A percentile compares a stretch with the other conserved stretches of the same genome.
phyloP scores from a whole-genome alignment of 2,329 filamentous ascomycete genomes.

The Zymoseptoria pseudotritici region DNA sequence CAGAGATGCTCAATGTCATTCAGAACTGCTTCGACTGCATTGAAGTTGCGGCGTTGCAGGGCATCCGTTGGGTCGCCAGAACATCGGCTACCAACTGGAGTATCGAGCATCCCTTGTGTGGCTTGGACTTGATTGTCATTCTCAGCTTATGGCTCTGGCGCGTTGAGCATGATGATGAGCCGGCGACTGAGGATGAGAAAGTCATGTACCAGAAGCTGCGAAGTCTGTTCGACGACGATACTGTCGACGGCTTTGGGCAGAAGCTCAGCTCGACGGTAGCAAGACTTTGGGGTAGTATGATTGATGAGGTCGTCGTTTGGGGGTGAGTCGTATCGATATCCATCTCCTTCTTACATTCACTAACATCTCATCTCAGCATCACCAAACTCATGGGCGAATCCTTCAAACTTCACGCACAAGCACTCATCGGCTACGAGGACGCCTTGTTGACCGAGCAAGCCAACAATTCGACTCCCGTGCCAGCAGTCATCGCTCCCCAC shows the following conservation, averaged over 20 bases:
- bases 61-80: conserved; percentile 95
- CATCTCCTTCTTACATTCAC: neutral
- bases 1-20: conserved; percentile 98
- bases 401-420: conserved; percentile 93
- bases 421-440: conserved; percentile 89
- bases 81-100: conserved; percentile 99
- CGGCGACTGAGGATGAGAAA: conserved; percentile 73
- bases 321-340: conserved; percentile 60
- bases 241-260: conserved; percentile 69
- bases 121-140: conserved; percentile 95
- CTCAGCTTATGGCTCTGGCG: conserved; percentile 97
- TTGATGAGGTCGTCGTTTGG: conserved; percentile 98
- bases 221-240: conserved; percentile 82
- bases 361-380: conserved; percentile 53
- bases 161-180: conserved; percentile 97
- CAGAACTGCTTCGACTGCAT: conserved; percentile 97
- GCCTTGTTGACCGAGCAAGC: conserved; percentile 46
- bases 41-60: conserved; percentile 87
- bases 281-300: conserved; percentile 92
- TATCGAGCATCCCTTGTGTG: conserved; percentile 92
- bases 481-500: conserved; percentile 19
- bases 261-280: conserved; percentile 94
- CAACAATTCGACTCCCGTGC: conserved; percentile 17
- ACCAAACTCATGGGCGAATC: conserved; percentile 96
- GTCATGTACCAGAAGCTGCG: conserved; percentile 90